A percentile compares a stretch with the other conserved stretches of the same genome.
These are phyloP conservation scores for Wickerhamiella alocasiicola DNA, from an alignment of 805 yeast species.

Conservation along the genomic window DNA sequence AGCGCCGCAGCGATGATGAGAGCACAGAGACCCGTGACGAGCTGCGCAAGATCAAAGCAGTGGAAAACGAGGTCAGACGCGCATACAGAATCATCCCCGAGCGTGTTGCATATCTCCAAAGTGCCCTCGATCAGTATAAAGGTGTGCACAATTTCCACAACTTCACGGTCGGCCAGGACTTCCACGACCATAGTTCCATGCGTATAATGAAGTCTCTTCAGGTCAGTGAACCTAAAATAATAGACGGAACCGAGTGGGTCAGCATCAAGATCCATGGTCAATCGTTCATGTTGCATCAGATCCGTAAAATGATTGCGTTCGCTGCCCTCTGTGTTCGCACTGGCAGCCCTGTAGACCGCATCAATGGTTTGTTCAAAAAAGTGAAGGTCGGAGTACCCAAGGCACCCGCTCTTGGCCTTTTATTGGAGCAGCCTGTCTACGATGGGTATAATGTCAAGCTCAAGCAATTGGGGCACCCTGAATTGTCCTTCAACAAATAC, in stretches of 20 bases:
- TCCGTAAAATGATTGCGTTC: slow-evolving; percentile 96
- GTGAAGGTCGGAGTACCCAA: slow-evolving; percentile 82
- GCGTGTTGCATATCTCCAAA: slow-evolving; percentile 50
- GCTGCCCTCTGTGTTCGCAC: slow-evolving; percentile 76
- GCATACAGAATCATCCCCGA: slow-evolving; percentile 51
- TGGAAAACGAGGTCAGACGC: slow-evolving; percentile 59
- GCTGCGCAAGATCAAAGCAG: slow-evolving; percentile 38
- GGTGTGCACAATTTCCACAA: slow-evolving; percentile 92
- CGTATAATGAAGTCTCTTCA: slow-evolving; percentile 69
- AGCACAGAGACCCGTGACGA: slow-evolving; percentile 24
- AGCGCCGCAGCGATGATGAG: slow-evolving; percentile 9
- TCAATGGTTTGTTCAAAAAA: slow-evolving; percentile 61
- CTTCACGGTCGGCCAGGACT: slow-evolving; percentile 69
- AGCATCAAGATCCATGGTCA: slow-evolving; percentile 96
- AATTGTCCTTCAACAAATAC: slow-evolving; percentile 54
- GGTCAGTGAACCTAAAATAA: slow-evolving; percentile 80
- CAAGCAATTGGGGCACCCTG: slow-evolving; percentile 63
- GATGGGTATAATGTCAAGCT: slow-evolving; percentile 68
- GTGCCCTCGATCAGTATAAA: slow-evolving; percentile 57
- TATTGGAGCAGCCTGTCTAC: slow-evolving; percentile 85
- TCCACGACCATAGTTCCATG: slow-evolving; percentile 72
- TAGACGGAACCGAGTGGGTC: slow-evolving; percentile 91
- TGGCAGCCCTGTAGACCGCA: slow-evolving; percentile 68
- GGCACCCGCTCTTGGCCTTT: slow-evolving; percentile 90
- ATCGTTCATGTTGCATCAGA: slow-evolving; percentile 95